Base-by-base conservation (phyloP, 2,329 filamentous ascomycete genomes). In the Cercospora canescens region DNA sequence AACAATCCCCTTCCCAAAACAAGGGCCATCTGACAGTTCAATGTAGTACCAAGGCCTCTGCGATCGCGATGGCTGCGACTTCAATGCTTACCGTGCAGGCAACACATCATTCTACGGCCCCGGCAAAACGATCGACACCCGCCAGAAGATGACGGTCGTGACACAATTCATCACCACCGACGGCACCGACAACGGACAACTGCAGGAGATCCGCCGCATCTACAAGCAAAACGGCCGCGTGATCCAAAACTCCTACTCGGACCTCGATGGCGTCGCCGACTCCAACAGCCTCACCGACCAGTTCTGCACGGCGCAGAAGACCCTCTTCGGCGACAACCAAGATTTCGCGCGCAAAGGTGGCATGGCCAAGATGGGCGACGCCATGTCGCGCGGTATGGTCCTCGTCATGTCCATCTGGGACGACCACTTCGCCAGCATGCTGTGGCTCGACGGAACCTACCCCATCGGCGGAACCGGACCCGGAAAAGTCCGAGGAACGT, bases 21-120 rank as follows among this genome's bases (percentile, higher is more conserved):
- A 4, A 1, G 8, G 7, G 1, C 2, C 5, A 12, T 8, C 52
- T 55, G 5, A 55, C 52, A 55, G 3, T 11, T 3, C 11, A 21
- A 12, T 21, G 3, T 14, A 55, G 52, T 90, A 90, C 75, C 80
- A 74, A 28, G 88, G 88, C 61, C 79, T 85, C 65, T 91, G 89
- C 76, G 89, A 91, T 76, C 86, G 87, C 68, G 88, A 90, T 73
- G 89, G 89, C 45, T 91, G 89, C 73, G 89, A 90, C 77, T 90
- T 89, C 84, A 90, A 90, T 80, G 76, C 84, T 41, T 91, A 86
- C 85, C 88, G 88, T 75, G 82, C 87, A 82, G 89, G 89, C 68
- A 84, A 88, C 79, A 81, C 81, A 66, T 80, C 79, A 76, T 91
- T 89, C 82, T 91, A 87, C 80, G 89, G 88, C 60, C 54, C 83